Conservation (phyloP, 345 rosid species). For the Anastatica hierochuntica region DNA sequence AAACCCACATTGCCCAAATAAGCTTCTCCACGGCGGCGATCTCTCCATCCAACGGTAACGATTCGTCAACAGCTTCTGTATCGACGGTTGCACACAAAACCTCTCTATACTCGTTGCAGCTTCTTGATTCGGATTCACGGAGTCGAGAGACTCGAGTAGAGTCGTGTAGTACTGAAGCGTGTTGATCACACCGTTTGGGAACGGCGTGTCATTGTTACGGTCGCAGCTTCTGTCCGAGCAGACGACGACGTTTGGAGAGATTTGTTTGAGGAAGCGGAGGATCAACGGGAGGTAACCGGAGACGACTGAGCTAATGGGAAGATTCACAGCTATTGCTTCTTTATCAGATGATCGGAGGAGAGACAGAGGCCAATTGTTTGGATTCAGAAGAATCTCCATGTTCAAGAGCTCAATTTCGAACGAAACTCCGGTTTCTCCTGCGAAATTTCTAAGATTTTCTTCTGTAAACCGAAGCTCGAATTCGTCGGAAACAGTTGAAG, state of each 20-base stretch:
- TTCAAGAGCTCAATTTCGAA: constrained; percentile 53
- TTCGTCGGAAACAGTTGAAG: constrained; percentile 33
- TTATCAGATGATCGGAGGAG: constrained; percentile 31
- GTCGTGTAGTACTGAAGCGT: constrained; percentile 51
- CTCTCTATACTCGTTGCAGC: constrained; percentile 59
- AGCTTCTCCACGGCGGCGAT: constrained; percentile 55
- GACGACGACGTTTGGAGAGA: constrained; percentile 73
- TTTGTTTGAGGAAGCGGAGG: constrained; percentile 58
- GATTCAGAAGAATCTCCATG: constrained; percentile 37
- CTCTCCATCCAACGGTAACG: constrained; percentile 47
- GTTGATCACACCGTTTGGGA: constrained; percentile 53
- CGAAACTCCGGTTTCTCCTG: constrained; percentile 39
- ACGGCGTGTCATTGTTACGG: constrained; percentile 48
- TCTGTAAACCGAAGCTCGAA: constrained; percentile 54
- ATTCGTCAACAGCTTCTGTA: constrained; percentile 49
- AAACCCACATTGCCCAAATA: constrained; percentile 66
- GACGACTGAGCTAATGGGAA: constrained; percentile 45
- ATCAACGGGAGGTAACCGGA: constrained; percentile 44
- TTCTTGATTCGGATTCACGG: constrained; percentile 43
- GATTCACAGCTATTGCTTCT: constrained; percentile 64
- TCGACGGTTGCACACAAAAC: constrained; percentile 55
- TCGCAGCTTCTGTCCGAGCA: constrained; percentile 68
- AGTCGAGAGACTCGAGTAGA: constrained; percentile 71
- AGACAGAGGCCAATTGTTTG: constrained; percentile 19
- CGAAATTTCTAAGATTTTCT: constrained; percentile 53